Evolutionary conservation across 2,329 filamentous ascomycete genomes (phyloP).

Genomic region (Aspergillus intermedius): DNA sequence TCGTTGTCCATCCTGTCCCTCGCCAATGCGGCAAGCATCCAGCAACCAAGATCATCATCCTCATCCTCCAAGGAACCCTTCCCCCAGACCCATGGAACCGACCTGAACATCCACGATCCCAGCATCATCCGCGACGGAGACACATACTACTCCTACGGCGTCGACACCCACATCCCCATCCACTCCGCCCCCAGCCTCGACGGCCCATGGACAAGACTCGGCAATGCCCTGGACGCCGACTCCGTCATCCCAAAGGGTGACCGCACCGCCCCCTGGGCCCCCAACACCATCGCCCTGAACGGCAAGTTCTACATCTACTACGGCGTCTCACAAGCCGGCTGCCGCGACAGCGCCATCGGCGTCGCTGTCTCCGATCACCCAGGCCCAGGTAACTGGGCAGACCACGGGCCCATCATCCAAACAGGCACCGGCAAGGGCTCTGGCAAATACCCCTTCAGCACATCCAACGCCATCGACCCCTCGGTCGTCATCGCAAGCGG

Average conservation of each 20-base stretch:
- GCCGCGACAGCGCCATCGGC: conserved; percentile 58
- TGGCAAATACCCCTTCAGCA: conserved; percentile 26
- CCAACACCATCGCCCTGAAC: conserved; percentile 53
- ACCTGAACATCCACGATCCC: conserved; percentile 27
- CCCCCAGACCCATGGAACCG: conserved; percentile 6
- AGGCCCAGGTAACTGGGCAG: conserved; percentile 27
- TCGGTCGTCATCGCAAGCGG: conserved; percentile 37
- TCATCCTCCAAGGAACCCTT: background rate
- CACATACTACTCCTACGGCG: conserved; percentile 28
- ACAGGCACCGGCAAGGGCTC: conserved; percentile 25
- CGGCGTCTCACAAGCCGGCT: conserved; percentile 55
- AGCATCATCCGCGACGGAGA: conserved; percentile 22
- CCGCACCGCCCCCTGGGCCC: conserved; percentile 45
- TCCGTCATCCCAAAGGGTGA: conserved; percentile 30
- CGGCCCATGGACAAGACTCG: conserved; percentile 26
- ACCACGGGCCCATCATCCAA: conserved; percentile 32
- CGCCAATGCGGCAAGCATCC: background rate
- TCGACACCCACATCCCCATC: conserved; percentile 26
- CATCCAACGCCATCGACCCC: conserved; percentile 57
- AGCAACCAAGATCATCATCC: background rate
- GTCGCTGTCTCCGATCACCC: conserved; percentile 44
- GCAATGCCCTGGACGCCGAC: conserved; percentile 22
- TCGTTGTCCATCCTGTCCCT: background rate
- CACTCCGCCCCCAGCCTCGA: conserved; percentile 21
- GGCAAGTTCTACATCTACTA: conserved; percentile 60